Conservation (phyloP, 768 basidiomycete species). For the Epithele typhae region DNA sequence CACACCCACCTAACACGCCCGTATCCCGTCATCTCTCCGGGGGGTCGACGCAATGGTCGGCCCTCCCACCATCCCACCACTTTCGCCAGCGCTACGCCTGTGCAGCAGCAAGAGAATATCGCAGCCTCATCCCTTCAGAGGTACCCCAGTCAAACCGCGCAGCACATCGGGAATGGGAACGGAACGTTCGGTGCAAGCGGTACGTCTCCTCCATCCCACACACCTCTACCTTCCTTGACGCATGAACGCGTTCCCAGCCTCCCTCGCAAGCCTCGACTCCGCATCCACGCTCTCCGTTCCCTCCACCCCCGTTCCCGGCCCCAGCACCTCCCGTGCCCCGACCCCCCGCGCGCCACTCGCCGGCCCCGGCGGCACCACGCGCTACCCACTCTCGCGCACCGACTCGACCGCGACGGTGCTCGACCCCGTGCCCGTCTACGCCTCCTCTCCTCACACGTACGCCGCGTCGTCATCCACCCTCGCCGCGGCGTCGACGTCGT, state of each 20-base stretch:
- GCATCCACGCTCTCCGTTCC: background rate
- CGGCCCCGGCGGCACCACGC: constrained; percentile 2
- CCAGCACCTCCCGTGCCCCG: background rate
- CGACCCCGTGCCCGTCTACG: no score
- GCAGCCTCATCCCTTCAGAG: background rate
- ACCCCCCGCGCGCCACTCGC: constrained; percentile 11
- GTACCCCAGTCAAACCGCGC: no score
- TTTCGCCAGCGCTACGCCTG: background rate
- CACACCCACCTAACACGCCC: constrained; percentile 45
- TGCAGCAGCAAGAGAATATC: background rate
- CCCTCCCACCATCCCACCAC: background rate
- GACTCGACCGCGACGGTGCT: constrained; percentile 13
- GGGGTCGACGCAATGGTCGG: constrained; percentile 13
- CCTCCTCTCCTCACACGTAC: background rate
- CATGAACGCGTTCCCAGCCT: constrained; percentile 2
- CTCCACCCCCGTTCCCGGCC: constrained; percentile 2
- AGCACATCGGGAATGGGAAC: no score
- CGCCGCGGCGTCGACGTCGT: background rate
- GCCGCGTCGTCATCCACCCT: background rate
- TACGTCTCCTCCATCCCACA: no score
- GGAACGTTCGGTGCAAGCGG: no score
- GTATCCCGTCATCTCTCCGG: constrained; percentile 14
- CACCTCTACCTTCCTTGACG: no score
- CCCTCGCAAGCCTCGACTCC: constrained; percentile 3
- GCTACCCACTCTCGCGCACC: constrained; percentile 12